Percentiles rank a stretch among this genome's conserved stretches.
These are phyloP conservation scores for Orbilia blumenaviensis DNA, from an alignment of 2,329 filamentous ascomycete species.

Conservation along the genomic window DNA sequence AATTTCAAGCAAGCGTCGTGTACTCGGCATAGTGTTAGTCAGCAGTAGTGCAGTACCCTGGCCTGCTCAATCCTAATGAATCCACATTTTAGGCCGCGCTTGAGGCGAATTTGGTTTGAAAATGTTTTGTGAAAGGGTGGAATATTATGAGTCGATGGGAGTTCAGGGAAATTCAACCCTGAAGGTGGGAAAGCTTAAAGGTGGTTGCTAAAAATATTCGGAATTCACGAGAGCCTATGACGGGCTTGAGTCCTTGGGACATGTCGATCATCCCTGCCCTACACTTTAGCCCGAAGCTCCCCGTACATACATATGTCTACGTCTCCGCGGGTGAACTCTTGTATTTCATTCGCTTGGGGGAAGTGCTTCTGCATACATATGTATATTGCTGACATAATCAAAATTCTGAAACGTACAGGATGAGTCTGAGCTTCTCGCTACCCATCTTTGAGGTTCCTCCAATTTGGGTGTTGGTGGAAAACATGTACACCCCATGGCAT, in stretches of 20 bases:
- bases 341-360: slow-evolving; percentile 23
- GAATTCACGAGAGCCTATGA: slow-evolving; percentile 10
- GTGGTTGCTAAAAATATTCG: slow-evolving; percentile 52
- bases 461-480: not conserved
- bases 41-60: too few relatives aligned
- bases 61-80: not conserved
- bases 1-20: too few relatives aligned
- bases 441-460: too few relatives aligned
- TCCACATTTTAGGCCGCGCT: not conserved
- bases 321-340: slow-evolving; percentile 15
- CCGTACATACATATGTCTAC: not conserved
- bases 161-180: not conserved
- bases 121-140: too few relatives aligned
- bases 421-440: slow-evolving; percentile 9
- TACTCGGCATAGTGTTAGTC: too few relatives aligned
- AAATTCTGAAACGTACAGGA: not conserved
- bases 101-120: not conserved
- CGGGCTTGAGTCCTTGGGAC: slow-evolving; percentile 32
- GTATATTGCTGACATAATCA: slow-evolving; percentile 39
- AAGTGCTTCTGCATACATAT: too few relatives aligned
- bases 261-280: slow-evolving; percentile 19
- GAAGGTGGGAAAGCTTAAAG: slow-evolving; percentile 19
- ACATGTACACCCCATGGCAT: too few relatives aligned
- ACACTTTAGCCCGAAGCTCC: slow-evolving; percentile 27
- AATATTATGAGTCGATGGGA: not conserved